These are phyloP conservation scores for Smithsoniella earleae DNA, from an alignment of 163 green algal species.

Conservation along the genomic window DNA sequence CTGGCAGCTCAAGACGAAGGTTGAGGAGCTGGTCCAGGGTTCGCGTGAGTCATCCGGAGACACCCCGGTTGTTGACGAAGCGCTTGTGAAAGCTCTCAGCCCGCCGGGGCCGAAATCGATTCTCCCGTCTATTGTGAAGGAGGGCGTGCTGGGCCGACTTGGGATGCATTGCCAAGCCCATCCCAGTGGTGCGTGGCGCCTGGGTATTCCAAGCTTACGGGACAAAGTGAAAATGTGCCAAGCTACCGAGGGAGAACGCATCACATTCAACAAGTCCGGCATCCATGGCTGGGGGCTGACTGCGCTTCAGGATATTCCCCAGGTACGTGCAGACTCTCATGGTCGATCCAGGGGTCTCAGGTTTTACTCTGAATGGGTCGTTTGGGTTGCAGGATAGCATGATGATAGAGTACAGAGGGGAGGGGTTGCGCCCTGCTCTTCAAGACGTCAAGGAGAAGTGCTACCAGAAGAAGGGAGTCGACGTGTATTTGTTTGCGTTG, in stretches of 20 bases:
- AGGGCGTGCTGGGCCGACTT: slow-evolving; percentile 1
- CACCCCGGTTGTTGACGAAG: slow-evolving; percentile 1
- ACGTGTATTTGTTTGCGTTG: slow-evolving; percentile 80
- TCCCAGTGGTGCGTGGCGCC: not conserved
- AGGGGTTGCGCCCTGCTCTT: slow-evolving; percentile 58
- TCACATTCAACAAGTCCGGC: slow-evolving; percentile 80
- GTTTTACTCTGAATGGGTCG: no score
- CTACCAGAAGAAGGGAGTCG: slow-evolving; percentile 59
- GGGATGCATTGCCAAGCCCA: not conserved
- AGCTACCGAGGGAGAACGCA: slow-evolving; percentile 49
- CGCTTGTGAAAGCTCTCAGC: not conserved
- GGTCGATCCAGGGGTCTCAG: no score
- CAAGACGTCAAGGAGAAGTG: slow-evolving; percentile 69
- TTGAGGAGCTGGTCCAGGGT: not conserved
- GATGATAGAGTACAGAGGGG: slow-evolving; percentile 86
- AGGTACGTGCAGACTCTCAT: no score
- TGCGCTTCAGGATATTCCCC: slow-evolving; percentile 46
- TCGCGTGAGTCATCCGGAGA: no score
- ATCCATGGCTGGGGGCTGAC: slow-evolving; percentile 96
- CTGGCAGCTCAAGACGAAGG: not conserved
- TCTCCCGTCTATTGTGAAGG: not conserved
- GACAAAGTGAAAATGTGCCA: slow-evolving; percentile 51
- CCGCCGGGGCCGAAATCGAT: not conserved
- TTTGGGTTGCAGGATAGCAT: slow-evolving; percentile 62
- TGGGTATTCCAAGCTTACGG: slow-evolving; percentile 32